phyloP scores from a whole-genome alignment of 2,329 filamentous ascomycete species.

The Botrytis sinoallii region DNA sequence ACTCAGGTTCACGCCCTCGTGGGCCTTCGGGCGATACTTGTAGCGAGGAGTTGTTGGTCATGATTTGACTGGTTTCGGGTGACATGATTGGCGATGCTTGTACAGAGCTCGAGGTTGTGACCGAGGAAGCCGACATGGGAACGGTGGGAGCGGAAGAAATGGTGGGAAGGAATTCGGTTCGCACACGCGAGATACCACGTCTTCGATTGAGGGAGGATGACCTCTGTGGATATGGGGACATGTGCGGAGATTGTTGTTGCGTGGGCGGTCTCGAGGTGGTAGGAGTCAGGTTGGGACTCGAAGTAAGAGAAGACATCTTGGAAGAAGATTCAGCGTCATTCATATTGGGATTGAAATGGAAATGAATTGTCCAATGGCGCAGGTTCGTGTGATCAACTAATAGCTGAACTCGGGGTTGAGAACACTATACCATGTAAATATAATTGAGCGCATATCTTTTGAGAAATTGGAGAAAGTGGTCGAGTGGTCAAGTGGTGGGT shows the following conservation, averaged over 20 bases:
- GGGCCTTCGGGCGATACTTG: conserved; percentile 65
- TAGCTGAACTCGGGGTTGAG: conserved; percentile 11
- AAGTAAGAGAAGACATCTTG: conserved; percentile 11
- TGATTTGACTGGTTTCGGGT: conserved; percentile 47
- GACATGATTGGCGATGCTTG: conserved; percentile 58
- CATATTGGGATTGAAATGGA: background rate
- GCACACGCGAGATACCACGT: conserved; percentile 34
- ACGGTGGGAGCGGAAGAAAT: conserved; percentile 39
- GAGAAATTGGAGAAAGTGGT: background rate
- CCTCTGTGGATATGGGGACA: conserved; percentile 3
- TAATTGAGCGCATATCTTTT: conserved; percentile 18
- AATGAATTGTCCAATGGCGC: background rate
- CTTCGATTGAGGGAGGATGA: conserved; percentile 22
- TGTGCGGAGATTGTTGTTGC: conserved; percentile 11
- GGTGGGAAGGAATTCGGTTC: conserved; percentile 34
- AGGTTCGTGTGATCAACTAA: conserved; percentile 8
- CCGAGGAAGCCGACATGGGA: conserved; percentile 54
- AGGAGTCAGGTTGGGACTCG: conserved; percentile 13
- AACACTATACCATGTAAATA: conserved; percentile 13
- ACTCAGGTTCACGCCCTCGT: conserved; percentile 53
- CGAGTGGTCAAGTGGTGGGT: background rate
- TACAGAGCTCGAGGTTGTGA: conserved; percentile 51
- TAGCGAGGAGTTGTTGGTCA: conserved; percentile 60
- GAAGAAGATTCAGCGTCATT: background rate
- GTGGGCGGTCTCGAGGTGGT: background rate